A percentile compares a stretch with the other conserved stretches of the same genome.
Conservation (phyloP, 805 yeast genomes). For the Suhomyces faveliae region DNA sequence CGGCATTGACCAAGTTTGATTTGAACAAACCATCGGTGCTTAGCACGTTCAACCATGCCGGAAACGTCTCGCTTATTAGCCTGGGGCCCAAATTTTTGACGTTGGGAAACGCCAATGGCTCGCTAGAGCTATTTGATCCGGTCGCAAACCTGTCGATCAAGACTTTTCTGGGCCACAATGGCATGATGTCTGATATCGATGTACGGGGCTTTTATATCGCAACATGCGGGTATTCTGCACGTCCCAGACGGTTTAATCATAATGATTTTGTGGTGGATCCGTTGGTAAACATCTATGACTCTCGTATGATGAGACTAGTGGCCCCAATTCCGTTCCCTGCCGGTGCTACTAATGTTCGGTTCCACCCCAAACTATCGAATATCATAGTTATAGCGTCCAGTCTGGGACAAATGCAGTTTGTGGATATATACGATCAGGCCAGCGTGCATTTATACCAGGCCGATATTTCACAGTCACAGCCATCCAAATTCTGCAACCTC, state of each 20-base stretch:
- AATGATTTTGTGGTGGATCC: slow-evolving; percentile 57
- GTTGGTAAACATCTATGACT: slow-evolving; percentile 76
- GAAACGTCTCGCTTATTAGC: slow-evolving; percentile 47
- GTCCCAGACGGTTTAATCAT: slow-evolving; percentile 48
- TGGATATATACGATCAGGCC: slow-evolving; percentile 80
- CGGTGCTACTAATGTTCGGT: slow-evolving; percentile 79
- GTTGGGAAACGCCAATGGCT: slow-evolving; percentile 58
- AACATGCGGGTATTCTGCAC: slow-evolving; percentile 77
- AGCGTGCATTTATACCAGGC: slow-evolving; percentile 65
- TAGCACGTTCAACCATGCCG: slow-evolving; percentile 36
- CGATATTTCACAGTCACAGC: slow-evolving; percentile 34
- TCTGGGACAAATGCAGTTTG: slow-evolving; percentile 79
- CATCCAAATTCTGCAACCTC: slow-evolving; percentile 42
- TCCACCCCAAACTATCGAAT: slow-evolving; percentile 85
- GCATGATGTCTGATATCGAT: slow-evolving; percentile 62
- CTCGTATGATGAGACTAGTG: slow-evolving; percentile 65
- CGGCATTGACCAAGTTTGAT: slow-evolving; percentile 31
- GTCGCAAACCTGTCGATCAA: slow-evolving; percentile 45
- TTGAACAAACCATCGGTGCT: slow-evolving; percentile 27
- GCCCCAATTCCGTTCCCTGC: slow-evolving; percentile 86
- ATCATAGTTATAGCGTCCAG: slow-evolving; percentile 71
- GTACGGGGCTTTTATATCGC: slow-evolving; percentile 64
- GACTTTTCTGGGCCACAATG: slow-evolving; percentile 58
- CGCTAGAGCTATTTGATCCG: slow-evolving; percentile 65
- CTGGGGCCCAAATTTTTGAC: slow-evolving; percentile 49